A percentile compares a stretch with the other conserved stretches of the same genome.
These are phyloP conservation scores for Pterocarpus santalinus DNA, from an alignment of 306 rosid species.

Conservation along the genomic window DNA sequence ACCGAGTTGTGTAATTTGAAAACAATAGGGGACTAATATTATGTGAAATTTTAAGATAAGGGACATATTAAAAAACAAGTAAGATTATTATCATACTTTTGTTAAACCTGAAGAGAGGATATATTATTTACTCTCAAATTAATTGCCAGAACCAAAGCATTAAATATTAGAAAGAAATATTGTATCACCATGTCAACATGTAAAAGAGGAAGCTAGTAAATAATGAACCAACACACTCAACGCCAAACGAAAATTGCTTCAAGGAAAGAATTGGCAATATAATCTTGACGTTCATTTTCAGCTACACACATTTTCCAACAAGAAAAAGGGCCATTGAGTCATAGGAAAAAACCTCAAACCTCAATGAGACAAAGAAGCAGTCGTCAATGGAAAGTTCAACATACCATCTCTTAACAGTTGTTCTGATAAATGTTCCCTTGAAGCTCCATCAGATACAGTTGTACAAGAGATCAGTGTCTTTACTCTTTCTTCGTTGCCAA, in stretches of 20 bases:
- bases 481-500: constrained; percentile 88
- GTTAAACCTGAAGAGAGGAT: not conserved
- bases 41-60: constrained; percentile 5
- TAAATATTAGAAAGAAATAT: not conserved
- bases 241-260: not conserved
- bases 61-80: too few relatives aligned
- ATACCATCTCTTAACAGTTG: constrained; percentile 90
- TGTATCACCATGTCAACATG: not conserved
- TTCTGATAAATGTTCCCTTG: constrained; percentile 79
- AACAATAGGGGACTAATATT: not conserved
- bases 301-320: not conserved
- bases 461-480: constrained; percentile 60
- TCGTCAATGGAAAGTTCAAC: constrained; percentile 40
- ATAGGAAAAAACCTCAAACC: not conserved
- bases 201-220: constrained; percentile 9
- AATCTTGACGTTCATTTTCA: not conserved
- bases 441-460: constrained; percentile 66
- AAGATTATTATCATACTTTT: not conserved
- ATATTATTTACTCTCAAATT: not conserved
- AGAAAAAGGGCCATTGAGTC: constrained; percentile 18
- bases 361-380: constrained; percentile 32
- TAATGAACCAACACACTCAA: constrained; percentile 7
- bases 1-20: too few relatives aligned
- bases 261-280: not conserved
- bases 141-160: constrained; percentile 13